phyloP scores from a whole-genome alignment of 2,329 filamentous ascomycete genomes.

The Colletotrichum tofieldiae region DNA sequence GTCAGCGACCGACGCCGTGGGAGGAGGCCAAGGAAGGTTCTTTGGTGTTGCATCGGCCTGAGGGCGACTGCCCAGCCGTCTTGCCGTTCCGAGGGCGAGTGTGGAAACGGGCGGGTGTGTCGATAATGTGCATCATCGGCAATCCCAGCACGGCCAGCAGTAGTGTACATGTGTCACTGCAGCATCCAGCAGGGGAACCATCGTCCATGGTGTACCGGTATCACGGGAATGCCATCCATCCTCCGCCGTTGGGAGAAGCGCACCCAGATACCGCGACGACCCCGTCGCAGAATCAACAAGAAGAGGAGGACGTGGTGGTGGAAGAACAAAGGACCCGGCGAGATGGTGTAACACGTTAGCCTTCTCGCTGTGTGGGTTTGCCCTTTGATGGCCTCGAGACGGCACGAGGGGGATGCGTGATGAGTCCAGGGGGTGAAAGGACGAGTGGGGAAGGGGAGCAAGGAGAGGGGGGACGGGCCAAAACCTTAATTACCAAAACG shows the following conservation, averaged over 20 bases:
- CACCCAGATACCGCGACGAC: background rate
- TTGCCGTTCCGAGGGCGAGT: background rate
- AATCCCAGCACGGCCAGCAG: background rate
- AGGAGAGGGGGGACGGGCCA: conserved; percentile 3
- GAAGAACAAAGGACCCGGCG: background rate
- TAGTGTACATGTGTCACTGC: background rate
- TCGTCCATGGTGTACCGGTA: background rate
- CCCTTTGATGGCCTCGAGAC: background rate
- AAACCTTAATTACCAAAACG: conserved; percentile 32
- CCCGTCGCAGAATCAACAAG: background rate
- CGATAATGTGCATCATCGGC: background rate
- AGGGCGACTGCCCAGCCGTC: background rate
- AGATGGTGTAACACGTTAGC: background rate
- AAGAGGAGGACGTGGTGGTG: background rate
- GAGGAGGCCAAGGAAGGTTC: background rate
- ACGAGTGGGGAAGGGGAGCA: background rate
- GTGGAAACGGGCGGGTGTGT: background rate
- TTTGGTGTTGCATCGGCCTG: background rate
- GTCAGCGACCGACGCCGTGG: conserved; percentile 2
- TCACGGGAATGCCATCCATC: background rate
- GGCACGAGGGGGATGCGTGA: background rate
- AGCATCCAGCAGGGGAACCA: background rate
- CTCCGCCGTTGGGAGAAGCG: background rate
- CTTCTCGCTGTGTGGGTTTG: background rate
- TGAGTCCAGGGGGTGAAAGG: background rate